Base-by-base conservation (phyloP, 2,329 filamentous ascomycete genomes). In the Arthrobotrys conoides region DNA sequence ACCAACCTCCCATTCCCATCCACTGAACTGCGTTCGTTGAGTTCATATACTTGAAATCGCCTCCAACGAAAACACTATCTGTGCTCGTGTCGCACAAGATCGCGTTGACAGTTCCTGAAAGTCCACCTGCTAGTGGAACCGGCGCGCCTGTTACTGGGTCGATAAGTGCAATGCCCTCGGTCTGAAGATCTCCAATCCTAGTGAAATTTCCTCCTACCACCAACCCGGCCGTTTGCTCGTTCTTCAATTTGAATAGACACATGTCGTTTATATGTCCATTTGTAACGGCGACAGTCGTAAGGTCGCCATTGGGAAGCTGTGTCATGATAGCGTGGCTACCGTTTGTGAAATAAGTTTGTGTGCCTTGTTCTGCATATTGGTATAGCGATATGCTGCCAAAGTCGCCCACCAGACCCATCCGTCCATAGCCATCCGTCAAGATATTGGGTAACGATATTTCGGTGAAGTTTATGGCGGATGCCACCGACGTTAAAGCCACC, bases 181-280 rank as follows among this genome's bases (percentile, higher is more conserved):
- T 93, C 83, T 92, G 86, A 71, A 91, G 88, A 75, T 90, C 90
- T 76, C 91, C 93, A 80, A 99, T 86, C 84, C 93, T 96, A 36
- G 96, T 98, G 84, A 99, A 99, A 86, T 98, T 98, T 59, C 96
- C 96, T 71, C 92, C 96, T 16, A 99, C 88, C 59, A 98, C 89
- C 30, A 98, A 89, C 48, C 92, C 91, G n/a, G 89, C 87, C 71
- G 91, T 85, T 5, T 87, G 88, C 80, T 92, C 92, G 84, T 93
- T 88, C 72, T 88, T 87, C 82, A 88, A 86, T 65, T 90, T 87
- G 82, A 95, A 93, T 20, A 91, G 86, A 86, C 96, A 99, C 92
- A 99, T 96, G 80, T 93, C 88, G 83, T 91, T 89, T 83, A 99
- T 97, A 61, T 91, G 90, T 73, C 92, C 94, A 85, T 98, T 93